A percentile compares a stretch with the other conserved stretches of the same genome.
Conservation (phyloP, 805 yeast genomes). For the Yamadazyma sp. region DNA sequence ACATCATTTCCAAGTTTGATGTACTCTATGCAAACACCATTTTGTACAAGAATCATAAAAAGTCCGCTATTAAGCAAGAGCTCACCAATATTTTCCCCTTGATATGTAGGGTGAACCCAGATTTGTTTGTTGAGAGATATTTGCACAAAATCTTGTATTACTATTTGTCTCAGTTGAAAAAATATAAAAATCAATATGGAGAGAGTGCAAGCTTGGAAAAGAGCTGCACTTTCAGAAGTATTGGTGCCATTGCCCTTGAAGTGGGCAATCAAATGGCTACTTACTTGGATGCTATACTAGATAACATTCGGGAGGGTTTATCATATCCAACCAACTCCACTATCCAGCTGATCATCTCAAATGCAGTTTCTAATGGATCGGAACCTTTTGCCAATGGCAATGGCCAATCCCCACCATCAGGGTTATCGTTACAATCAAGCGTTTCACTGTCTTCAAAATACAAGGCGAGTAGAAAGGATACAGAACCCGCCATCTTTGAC, state of each 20-base stretch:
- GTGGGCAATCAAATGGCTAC: constrained; percentile 84
- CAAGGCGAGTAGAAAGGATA: constrained; percentile 60
- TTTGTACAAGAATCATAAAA: constrained; percentile 73
- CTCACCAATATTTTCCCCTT: constrained; percentile 82
- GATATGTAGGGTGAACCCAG: constrained; percentile 74
- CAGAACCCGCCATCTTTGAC: constrained; percentile 82
- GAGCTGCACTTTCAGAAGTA: constrained; percentile 70
- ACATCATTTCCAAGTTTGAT: constrained; percentile 68
- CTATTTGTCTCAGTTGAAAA: constrained; percentile 74
- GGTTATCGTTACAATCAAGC: constrained; percentile 26
- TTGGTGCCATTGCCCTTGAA: constrained; percentile 80
- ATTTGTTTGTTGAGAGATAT: constrained; percentile 73
- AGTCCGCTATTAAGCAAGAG: constrained; percentile 74
- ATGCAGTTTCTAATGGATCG: constrained; percentile 33
- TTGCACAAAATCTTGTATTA: constrained; percentile 77
- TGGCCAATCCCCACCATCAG: constrained; percentile 14
- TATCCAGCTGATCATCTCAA: constrained; percentile 41
- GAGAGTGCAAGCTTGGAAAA: constrained; percentile 55
- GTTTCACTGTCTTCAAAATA: constrained; percentile 48
- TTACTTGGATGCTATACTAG: constrained; percentile 83
- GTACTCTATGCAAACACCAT: constrained; percentile 75
- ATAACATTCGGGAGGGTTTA: constrained; percentile 78
- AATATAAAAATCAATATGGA: constrained; percentile 48
- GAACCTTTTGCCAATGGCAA: constrained; percentile 15
- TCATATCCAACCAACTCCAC: constrained; percentile 37